These are phyloP conservation scores for Amniculicola lignicola DNA, from an alignment of 495 filamentous ascomycete species.

Conservation along the genomic window DNA sequence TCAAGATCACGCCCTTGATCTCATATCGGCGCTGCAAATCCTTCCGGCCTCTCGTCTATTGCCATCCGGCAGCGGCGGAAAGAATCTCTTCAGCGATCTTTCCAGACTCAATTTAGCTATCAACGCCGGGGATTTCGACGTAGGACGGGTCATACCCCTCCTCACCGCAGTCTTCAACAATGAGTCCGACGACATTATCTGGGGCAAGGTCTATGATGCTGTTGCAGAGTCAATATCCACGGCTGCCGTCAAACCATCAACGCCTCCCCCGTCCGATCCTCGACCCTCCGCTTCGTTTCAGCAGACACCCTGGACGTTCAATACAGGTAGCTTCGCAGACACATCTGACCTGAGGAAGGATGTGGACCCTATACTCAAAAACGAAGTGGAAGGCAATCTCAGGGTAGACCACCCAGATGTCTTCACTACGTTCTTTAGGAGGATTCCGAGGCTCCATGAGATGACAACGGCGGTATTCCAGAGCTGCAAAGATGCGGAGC, in stretches of 20 bases:
- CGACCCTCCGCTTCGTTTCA: slow-evolving; percentile 24
- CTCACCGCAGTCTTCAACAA: slow-evolving; percentile 14
- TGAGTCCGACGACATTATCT: slow-evolving; percentile 11
- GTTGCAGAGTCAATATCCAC: slow-evolving; percentile 5
- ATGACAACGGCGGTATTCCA: slow-evolving; percentile 22
- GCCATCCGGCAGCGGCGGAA: slow-evolving; percentile 9
- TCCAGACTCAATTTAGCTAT: slow-evolving; percentile 9
- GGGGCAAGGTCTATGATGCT: slow-evolving; percentile 18
- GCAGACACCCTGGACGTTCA: slow-evolving; percentile 27
- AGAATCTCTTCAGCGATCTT: slow-evolving; percentile 18
- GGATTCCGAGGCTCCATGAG: slow-evolving; percentile 20
- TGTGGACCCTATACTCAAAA: slow-evolving; percentile 27
- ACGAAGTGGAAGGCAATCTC: slow-evolving; percentile 25
- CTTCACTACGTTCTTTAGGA: slow-evolving; percentile 27
- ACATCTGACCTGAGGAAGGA: slow-evolving; percentile 23
- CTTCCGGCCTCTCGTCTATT: slow-evolving; percentile 22
- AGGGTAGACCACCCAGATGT: slow-evolving; percentile 20
- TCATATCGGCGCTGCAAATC: slow-evolving; percentile 11
- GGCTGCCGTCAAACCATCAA: slow-evolving; percentile 12
- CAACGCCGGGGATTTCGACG: slow-evolving; percentile 17
- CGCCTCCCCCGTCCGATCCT: slow-evolving; percentile 19
- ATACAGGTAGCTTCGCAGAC: slow-evolving; percentile 24
- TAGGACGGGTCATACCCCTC: slow-evolving; percentile 16
- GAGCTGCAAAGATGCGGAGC: slow-evolving; percentile 23
- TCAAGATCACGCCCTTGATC: slow-evolving; percentile 15